These are phyloP conservation scores for Candida awuae DNA, from an alignment of 805 yeast species.

Conservation along the genomic window DNA sequence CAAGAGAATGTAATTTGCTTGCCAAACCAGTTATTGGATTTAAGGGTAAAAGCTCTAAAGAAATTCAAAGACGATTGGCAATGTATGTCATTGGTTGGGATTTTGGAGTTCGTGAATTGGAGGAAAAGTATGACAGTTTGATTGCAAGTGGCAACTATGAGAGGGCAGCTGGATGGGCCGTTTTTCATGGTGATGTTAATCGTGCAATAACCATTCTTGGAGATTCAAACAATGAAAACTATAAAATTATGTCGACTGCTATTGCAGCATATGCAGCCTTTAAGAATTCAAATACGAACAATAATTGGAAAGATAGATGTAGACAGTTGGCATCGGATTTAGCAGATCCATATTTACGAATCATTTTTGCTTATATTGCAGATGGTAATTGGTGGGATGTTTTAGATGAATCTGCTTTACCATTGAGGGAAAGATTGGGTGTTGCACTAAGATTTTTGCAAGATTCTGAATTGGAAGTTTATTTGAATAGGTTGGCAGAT, in stretches of 20 bases:
- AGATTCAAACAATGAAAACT: conserved; percentile 59
- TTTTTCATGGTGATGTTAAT: conserved; percentile 81
- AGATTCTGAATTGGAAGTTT: conserved; percentile 68
- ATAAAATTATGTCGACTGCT: conserved; percentile 82
- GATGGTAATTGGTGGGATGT: conserved; percentile 97
- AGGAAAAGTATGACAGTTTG: conserved; percentile 52
- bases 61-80: conserved; percentile 67
- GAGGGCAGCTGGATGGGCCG: conserved; percentile 97
- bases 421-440: conserved; percentile 81
- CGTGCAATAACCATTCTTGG: conserved; percentile 75
- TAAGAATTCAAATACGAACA: conserved; percentile 48
- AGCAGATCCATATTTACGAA: conserved; percentile 82
- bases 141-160: conserved; percentile 56
- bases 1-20: conserved; percentile 39
- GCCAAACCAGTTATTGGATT: conserved; percentile 36
- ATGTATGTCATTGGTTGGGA: conserved; percentile 89
- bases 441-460: conserved; percentile 82
- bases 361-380: conserved; percentile 87
- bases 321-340: conserved; percentile 80
- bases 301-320: conserved; percentile 91
- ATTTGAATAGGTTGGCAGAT: conserved; percentile 61
- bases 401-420: conserved; percentile 79
- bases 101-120: conserved; percentile 66
- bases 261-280: conserved; percentile 82
- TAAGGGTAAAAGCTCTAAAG: conserved; percentile 39